These are phyloP conservation scores for Sclerotinia sclerotiorum DNA, from an alignment of 2,329 filamentous ascomycete genomes.

Conservation along the genomic window DNA sequence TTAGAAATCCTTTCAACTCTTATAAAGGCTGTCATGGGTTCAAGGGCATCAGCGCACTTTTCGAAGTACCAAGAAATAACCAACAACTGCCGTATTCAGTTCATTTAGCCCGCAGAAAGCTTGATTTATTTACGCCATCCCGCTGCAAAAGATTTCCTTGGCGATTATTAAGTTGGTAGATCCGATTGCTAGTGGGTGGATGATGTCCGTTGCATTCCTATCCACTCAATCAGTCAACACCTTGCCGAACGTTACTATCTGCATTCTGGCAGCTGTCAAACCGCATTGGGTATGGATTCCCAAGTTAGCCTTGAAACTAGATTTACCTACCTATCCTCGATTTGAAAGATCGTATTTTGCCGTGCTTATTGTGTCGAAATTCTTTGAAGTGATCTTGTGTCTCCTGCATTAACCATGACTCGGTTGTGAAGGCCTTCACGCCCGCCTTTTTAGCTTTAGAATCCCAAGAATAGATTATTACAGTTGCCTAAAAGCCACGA, in stretches of 20 bases:
- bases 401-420: not conserved
- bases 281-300: not conserved
- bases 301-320: not conserved
- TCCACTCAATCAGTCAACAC: not conserved
- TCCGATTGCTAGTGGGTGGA: not conserved
- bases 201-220: not conserved
- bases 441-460: not conserved
- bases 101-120: not conserved
- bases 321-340: not conserved
- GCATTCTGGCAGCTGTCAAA: not conserved
- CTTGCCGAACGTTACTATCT: not conserved
- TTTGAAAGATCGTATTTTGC: not conserved
- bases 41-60: not conserved
- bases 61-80: not conserved
- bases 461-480: not conserved
- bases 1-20: not conserved
- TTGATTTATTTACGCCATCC: slow-evolving; percentile 9
- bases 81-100: not conserved
- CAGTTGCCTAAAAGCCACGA: slow-evolving; percentile 10
- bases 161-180: slow-evolving; percentile 7
- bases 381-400: not conserved
- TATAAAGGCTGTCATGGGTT: not conserved
- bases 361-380: not conserved
- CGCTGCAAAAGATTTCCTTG: slow-evolving; percentile 13
- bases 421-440: not conserved